Percentiles rank a stretch among this genome's conserved stretches.
Evolutionary conservation across 1,284 basidiomycete genomes (phyloP).

Genomic region (Heimioporus punctisporus): DNA sequence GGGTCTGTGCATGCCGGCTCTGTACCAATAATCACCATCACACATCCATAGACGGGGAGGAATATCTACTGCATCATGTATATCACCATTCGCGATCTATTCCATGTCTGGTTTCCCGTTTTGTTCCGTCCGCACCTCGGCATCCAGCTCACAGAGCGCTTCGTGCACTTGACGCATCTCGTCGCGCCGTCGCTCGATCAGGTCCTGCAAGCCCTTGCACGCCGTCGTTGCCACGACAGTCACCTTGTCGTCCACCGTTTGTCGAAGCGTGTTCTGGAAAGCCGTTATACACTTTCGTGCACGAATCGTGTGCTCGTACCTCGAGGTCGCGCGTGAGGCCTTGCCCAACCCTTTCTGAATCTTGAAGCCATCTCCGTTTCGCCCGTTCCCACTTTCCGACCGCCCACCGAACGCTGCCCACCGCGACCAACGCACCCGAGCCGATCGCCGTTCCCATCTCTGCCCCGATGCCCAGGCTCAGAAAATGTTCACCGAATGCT

Average conservation of each 20-base stretch:
- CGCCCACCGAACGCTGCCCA: constrained; percentile 64
- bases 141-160: constrained; percentile 49
- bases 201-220: constrained; percentile 46
- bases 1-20: not conserved
- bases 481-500: constrained; percentile 40
- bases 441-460: constrained; percentile 64
- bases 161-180: constrained; percentile 40
- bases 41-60: constrained; percentile 20
- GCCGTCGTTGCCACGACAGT: constrained; percentile 44
- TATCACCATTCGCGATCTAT: constrained; percentile 26
- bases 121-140: constrained; percentile 42
- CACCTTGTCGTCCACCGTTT: constrained; percentile 49
- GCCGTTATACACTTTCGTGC: not conserved
- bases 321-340: constrained; percentile 76
- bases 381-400: constrained; percentile 74
- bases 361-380: constrained; percentile 72
- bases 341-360: constrained; percentile 69
- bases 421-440: constrained; percentile 55
- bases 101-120: constrained; percentile 6
- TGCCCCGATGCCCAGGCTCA: constrained; percentile 41
- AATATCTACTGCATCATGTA: constrained; percentile 31
- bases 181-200: constrained; percentile 47
- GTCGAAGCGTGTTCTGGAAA: constrained; percentile 46
- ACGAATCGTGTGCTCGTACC: constrained; percentile 40
- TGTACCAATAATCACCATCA: constrained; percentile 32